Percentiles rank a stretch among this genome's conserved stretches.
phyloP scores from a whole-genome alignment of 2,329 filamentous ascomycete genomes.

The Monosporascus sp. region DNA sequence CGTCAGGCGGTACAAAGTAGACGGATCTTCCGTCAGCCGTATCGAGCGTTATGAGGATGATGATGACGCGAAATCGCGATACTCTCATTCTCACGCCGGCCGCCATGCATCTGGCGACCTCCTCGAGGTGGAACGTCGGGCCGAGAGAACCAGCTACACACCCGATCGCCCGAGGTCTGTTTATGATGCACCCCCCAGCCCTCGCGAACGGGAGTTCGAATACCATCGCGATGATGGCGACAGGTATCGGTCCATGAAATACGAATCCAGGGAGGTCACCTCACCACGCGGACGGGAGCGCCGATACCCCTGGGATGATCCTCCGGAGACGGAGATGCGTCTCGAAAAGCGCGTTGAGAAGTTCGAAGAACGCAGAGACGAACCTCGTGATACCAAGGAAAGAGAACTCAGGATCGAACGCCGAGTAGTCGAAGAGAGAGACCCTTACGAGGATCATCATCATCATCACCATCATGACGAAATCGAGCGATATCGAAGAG shows the following conservation, averaged over 20 bases:
- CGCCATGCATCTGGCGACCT: slow-evolving; percentile 15
- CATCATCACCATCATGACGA: slow-evolving; percentile 40
- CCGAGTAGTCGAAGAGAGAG: slow-evolving; percentile 20
- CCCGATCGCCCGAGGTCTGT: slow-evolving; percentile 49
- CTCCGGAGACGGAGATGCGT: slow-evolving; percentile 36
- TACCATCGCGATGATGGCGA: slow-evolving; percentile 31
- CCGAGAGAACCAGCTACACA: slow-evolving; percentile 31
- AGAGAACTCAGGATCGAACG: slow-evolving; percentile 26
- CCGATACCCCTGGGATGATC: slow-evolving; percentile 27
- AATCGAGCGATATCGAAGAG: slow-evolving; percentile 54
- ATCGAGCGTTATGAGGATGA: slow-evolving; percentile 22
- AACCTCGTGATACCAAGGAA: slow-evolving; percentile 22
- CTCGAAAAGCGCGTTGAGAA: slow-evolving; percentile 39
- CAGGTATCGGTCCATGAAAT: slow-evolving; percentile 13
- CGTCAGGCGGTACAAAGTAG: slow-evolving; percentile 27
- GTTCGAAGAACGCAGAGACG: slow-evolving; percentile 23
- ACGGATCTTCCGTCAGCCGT: slow-evolving; percentile 15
- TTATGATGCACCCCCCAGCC: slow-evolving; percentile 31
- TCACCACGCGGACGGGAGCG: slow-evolving; percentile 34
- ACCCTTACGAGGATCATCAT: slow-evolving; percentile 16
- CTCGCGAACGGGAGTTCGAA: slow-evolving; percentile 15
- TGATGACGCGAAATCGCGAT: slow-evolving; percentile 19
- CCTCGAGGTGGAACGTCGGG: slow-evolving; percentile 30
- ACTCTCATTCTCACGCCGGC: slow-evolving; percentile 18
- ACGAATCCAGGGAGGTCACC: slow-evolving; percentile 27